A percentile compares a stretch with the other conserved stretches of the same genome.
These are phyloP conservation scores for Falciphora oryzae DNA, from an alignment of 2,329 filamentous ascomycete species.

Conservation along the genomic window DNA sequence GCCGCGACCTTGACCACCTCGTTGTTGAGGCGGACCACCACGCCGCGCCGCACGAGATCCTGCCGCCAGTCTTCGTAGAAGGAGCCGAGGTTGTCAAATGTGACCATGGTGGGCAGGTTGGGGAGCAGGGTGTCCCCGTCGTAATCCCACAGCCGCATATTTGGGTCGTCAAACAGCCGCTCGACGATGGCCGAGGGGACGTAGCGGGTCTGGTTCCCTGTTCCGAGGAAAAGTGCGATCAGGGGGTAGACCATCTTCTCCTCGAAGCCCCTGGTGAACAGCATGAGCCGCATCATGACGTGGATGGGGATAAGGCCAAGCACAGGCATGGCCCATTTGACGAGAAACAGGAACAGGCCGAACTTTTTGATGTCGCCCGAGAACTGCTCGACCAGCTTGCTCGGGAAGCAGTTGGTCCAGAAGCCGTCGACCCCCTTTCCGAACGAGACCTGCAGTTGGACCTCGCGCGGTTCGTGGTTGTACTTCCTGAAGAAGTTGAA, in stretches of 20 bases:
- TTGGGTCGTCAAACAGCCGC: conserved; percentile 50
- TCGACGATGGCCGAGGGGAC: conserved; percentile 64
- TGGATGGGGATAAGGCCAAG: conserved; percentile 58
- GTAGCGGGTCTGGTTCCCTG: conserved; percentile 67
- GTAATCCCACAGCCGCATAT: conserved; percentile 56
- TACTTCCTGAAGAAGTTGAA: conserved; percentile 58
- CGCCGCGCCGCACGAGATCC: conserved; percentile 46
- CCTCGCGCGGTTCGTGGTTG: conserved; percentile 48
- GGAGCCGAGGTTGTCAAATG: conserved; percentile 55
- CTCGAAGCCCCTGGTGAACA: conserved; percentile 64
- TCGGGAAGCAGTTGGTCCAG: conserved; percentile 62
- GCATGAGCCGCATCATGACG: conserved; percentile 59
- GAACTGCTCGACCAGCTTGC: conserved; percentile 48
- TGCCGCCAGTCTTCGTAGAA: conserved; percentile 57
- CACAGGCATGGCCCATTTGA: conserved; percentile 54
- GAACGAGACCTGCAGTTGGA: conserved; percentile 58
- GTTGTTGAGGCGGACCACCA: conserved; percentile 49
- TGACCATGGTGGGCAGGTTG: conserved; percentile 60
- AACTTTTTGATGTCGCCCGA: conserved; percentile 52
- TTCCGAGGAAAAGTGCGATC: conserved; percentile 67
- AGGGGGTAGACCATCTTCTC: conserved; percentile 67
- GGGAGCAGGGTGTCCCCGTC: conserved; percentile 47
- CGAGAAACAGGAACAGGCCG: conserved; percentile 47
- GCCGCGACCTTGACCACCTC: conserved; percentile 48
- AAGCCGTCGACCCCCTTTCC: conserved; percentile 53